A percentile compares a stretch with the other conserved stretches of the same genome.
phyloP scores from a whole-genome alignment of 2,329 filamentous ascomycete genomes.

The Elsinoe australis region DNA sequence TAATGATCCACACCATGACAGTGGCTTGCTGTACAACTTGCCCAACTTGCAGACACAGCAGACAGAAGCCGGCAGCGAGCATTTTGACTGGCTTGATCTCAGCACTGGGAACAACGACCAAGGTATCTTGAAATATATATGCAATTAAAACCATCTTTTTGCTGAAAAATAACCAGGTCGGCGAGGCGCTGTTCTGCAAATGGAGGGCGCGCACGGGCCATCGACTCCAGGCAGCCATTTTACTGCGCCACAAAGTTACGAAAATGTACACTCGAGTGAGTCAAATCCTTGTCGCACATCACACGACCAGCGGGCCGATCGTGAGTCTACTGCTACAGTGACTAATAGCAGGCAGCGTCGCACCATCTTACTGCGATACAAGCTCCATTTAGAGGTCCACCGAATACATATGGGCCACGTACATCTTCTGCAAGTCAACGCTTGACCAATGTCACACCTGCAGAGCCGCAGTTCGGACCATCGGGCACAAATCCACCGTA shows the following conservation, averaged over 20 bases:
- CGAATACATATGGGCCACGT: conserved; percentile 13
- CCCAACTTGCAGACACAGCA: not conserved
- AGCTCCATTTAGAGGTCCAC: conserved; percentile 1
- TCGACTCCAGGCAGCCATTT: conserved; percentile 1
- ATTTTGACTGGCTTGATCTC: too few species aligned
- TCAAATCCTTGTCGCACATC: conserved; percentile 6
- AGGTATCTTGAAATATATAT: too few species aligned
- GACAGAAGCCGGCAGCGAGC: too few species aligned
- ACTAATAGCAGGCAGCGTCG: conserved; percentile 14
- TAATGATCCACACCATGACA: conserved; percentile 3
- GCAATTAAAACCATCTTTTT: too few species aligned
- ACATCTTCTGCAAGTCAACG: not conserved
- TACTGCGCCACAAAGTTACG: conserved; percentile 8
- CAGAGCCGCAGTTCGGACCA: not conserved
- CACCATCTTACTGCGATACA: not conserved
- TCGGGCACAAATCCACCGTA: conserved; percentile 11
- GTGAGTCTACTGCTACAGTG: conserved; percentile 11
- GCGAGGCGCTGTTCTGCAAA: too few species aligned
- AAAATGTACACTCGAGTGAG: conserved; percentile 1
- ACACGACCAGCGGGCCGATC: conserved; percentile 11
- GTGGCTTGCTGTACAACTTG: too few species aligned
- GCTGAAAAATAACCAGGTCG: too few species aligned
- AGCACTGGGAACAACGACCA: too few species aligned
- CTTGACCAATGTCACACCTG: not conserved
- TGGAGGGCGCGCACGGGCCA: conserved; percentile 12